These are phyloP conservation scores for Pseudogymnoascus destructans DNA, from an alignment of 2,329 filamentous ascomycete genomes.

Conservation along the genomic window DNA sequence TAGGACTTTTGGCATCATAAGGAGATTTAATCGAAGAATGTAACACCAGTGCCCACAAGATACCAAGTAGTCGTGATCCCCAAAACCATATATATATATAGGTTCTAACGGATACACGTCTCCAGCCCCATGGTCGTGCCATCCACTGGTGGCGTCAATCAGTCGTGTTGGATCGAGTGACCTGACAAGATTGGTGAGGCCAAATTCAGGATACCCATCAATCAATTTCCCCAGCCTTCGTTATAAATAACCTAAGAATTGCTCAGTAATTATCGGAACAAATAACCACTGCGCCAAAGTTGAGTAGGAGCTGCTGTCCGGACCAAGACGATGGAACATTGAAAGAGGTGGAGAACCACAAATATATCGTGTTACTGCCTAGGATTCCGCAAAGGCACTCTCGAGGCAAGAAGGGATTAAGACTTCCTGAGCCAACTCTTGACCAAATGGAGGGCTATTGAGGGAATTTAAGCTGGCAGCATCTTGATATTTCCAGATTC, in stretches of 20 bases:
- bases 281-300: slow-evolving; percentile 35
- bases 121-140: slow-evolving; percentile 54
- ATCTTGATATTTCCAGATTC: slow-evolving; percentile 34
- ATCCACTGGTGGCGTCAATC: slow-evolving; percentile 50
- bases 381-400: slow-evolving; percentile 39
- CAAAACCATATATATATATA: neutral
- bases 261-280: neutral
- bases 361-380: slow-evolving; percentile 28
- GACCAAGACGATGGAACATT: slow-evolving; percentile 28
- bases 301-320: slow-evolving; percentile 31
- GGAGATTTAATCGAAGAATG: neutral
- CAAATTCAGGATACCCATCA: slow-evolving; percentile 39
- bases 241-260: slow-evolving; percentile 49
- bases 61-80: neutral
- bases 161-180: slow-evolving; percentile 50
- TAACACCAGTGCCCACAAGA: neutral
- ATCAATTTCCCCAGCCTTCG: slow-evolving; percentile 56
- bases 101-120: slow-evolving; percentile 29
- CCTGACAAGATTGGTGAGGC: slow-evolving; percentile 41
- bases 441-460: slow-evolving; percentile 32
- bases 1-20: neutral
- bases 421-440: slow-evolving; percentile 32
- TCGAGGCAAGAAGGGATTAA: slow-evolving; percentile 41
- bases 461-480: slow-evolving; percentile 29
- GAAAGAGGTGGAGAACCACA: slow-evolving; percentile 38